Evolutionary conservation across 2,329 filamentous ascomycete genomes (phyloP), one percentile per base, ranked within the genome.

Genomic region (Alternaria alternata): DNA sequence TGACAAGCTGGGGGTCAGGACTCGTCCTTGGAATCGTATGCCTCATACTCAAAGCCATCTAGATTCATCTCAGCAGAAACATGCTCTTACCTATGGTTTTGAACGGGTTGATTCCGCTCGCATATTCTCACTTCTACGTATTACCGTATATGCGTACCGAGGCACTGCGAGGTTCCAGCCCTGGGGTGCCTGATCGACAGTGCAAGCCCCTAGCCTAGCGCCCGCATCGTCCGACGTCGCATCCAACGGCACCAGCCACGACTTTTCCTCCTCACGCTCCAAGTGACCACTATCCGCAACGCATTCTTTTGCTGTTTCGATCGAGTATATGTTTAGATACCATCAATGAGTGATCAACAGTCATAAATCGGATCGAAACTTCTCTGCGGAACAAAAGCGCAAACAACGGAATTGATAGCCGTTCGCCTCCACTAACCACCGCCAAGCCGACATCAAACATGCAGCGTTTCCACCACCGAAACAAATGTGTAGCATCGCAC

Each of bases 381-480:
- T 24, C 18, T 22, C 18, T 11, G 28, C 32, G 18, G 44, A 48
- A 34, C 26, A 47, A 48, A 48, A 48, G 44, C 18, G 44, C 44
- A 48, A 48, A 32, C 22, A 22, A 7, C 7, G 7, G 22, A n/a
- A 11, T 9, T 24, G 4, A n/a, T 20, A 18, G 20, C 32, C 22
- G 34, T 43, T 46, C 36, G 43, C 56, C 41, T 49, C 43, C 43
- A 48, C 28, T 49, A 20, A 52, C 44, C 39, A 48, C 54, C 22
- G 63, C 63, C 61, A 64, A 66, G 61, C 30, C 61, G 32, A 59
- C 36, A 39, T 67, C 58, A 71, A 73, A 73, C 70, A 62, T 56
- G 63, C 43, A 58, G 52, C 51, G 69, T 73, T 71, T 73, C 62
- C 61, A 67, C 43, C 57, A 59, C 65, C 66, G 67, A 73, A 73